Evolutionary conservation across 345 rosid genomes (phyloP), one percentile per base, ranked within the genome.

Genomic region (Geranium brycei): DNA sequence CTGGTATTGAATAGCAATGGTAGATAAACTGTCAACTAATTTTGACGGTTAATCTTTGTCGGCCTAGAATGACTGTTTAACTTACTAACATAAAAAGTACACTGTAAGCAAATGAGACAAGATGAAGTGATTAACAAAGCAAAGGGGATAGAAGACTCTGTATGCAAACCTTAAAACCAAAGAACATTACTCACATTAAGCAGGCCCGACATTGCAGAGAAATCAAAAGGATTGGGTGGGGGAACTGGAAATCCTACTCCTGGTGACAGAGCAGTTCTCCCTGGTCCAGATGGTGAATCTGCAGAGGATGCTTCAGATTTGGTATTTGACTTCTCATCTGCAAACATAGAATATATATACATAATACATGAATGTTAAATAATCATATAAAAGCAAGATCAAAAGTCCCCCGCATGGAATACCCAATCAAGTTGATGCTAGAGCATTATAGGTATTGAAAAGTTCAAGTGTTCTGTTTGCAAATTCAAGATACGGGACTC

Each of bases 151-250:
- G n/a, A 35, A 55, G 4, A 59, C 17, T 17, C 16, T 5, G 19
- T 16, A 5, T 19, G 10, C 58, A 60, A 28, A n/a, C 16, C 4
- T 47, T n/a, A 60, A 1, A 30, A 31, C 57, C n/a, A 16, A 11
- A 62, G 7, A 28, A 57, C 18, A 51, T 19, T 28, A 47, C 83
- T 62, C 77, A 93, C 97, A 58, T 91, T 88, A 57, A 93, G 96
- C 65, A 93, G 80, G 70, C 88, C 77, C 64, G 81, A 62, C 92
- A 93, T 85, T 17, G 79, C 88, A 0, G 99, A 93, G 80, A 93
- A 93, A 80, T 93, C 99, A 66, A 90, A 93, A 28, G 95, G 88
- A 75, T 87, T 88, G 47, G 86, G 12, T 12, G 64, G 28, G 28
- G 28, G 47, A 5, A 38, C 70, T 62, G 76, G 68, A 15, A 82